Base-by-base conservation (phyloP, 2,329 filamentous ascomycete genomes). In the Fusarium drepaniforme region DNA sequence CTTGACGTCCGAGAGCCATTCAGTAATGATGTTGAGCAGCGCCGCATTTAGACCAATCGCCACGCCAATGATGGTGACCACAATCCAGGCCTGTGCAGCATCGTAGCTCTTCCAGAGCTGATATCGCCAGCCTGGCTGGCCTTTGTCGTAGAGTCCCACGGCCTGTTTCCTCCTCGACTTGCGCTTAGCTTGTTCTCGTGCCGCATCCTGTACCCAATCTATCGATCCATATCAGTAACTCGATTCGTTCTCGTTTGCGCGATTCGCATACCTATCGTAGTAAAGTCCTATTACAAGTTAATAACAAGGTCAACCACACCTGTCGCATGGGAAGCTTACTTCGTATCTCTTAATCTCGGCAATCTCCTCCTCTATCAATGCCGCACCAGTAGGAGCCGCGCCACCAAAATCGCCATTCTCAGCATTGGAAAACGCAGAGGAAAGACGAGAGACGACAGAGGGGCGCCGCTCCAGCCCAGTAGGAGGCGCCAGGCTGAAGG, bases 121-220 rank as follows among this genome's bases (percentile, higher is more conserved):
- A 72, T 94, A 90, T 81, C 94, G 89, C 95, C 96, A 98, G 70
- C 93, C 93, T 64, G 85, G 85, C 72, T 91, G 88, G 37, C 92
- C 91, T 38, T 90, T 88, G 73, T 94, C 92, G 83, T 94, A 93
- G 71, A 94, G 91, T 46, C 93, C 92, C 3, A 90, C 91, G 8
- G 92, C 91, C 78, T 93, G 91, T 82, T 91, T 92, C 79, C 94
- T 90, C 77, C 93, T 90, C 58, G 93, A 90, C 79, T 94, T 94
- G 72, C 96, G 91, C 66, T 96, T 91, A 57, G 94, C 87, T 82
- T 97, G 94, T 83, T 98, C 97, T 74, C 96, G 93, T 38, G 95
- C 93, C 13, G 96, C 96, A 89, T 99, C 97, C 83, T 99, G 96
- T 1, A 99, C 96, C 97, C 97, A 99, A 84, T 99, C 97, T 90